Base-by-base conservation (phyloP, 352 stramenopile species). In the Globisporangium cystogenes region DNA sequence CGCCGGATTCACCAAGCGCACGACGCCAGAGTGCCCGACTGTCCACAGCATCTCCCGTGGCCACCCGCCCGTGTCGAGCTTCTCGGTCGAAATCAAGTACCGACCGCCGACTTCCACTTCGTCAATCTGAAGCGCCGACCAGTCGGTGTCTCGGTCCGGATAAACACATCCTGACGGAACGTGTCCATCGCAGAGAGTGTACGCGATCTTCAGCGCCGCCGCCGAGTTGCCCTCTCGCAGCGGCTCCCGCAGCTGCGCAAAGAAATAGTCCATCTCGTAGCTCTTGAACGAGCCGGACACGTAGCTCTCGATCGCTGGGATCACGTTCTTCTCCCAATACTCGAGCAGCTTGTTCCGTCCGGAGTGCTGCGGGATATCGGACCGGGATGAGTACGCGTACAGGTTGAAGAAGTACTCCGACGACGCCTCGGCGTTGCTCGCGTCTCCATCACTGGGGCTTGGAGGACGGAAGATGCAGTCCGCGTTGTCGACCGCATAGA, bases 231-330 rank as follows among this genome's bases (percentile, higher is more conserved):
- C 82, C 70, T 92, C 78, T 26, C 82, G 64, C 31, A 92, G 53
- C 4, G 82, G 82, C 44, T 92, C 82, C 37, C 82, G 76, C 18
- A 92, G 53, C 47, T 92, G 82, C 7, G 82, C 82, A 51, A 92
- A 92, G 48, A 92, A 92, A 36, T 92, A 92, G 35, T 92, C 79
- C 82, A 92, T 92, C 53, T 92, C 82, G 52, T 92, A 92, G 41
- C 72, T 87, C 59, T 92, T 92, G 55, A 92, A 92, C 15, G 82
- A 92, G 0, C 82, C 82, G 2, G 77, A 69, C 10, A 92, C 82
- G 40, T 92, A 92, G 24, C 75, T 82, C 51, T 92, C 76, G 47
- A 92, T 90, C 21, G 82, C 79, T 31, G 82, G 82, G 50, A 92
- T 92, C 29, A 92, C 82, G 47, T 92, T 84, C 52, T 87, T 87